Evolutionary conservation across 148 eudicot genomes (phyloP).

Genomic region (Silene uniflora): DNA sequence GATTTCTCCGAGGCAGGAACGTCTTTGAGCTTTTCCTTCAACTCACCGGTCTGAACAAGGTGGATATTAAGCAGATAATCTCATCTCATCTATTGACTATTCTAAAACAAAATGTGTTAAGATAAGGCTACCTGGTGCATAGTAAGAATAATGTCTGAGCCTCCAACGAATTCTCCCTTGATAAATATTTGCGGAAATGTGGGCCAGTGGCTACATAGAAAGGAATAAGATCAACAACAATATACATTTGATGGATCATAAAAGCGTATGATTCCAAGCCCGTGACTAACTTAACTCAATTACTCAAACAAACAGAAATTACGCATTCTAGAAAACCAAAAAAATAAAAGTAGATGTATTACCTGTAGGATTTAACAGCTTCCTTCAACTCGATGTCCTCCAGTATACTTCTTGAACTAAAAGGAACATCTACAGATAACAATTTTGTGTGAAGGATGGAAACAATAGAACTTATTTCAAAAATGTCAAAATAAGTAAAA

Average conservation of each 20-base stretch:
- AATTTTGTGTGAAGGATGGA: too few species aligned
- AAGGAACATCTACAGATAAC: conserved; percentile 57
- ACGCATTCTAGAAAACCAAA: background rate
- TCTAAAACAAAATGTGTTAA: background rate
- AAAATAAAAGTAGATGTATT: background rate
- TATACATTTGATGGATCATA: background rate
- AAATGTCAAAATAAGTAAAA: too few species aligned
- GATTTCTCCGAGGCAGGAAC: conserved; percentile 23
- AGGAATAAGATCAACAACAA: background rate
- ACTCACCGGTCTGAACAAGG: conserved; percentile 44
- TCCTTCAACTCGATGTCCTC: conserved; percentile 82
- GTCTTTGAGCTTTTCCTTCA: conserved; percentile 51
- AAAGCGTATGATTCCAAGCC: background rate
- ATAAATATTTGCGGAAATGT: conserved; percentile 77
- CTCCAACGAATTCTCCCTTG: conserved; percentile 77
- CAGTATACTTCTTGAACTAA: conserved; percentile 79
- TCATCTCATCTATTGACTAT: background rate
- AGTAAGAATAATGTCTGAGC: conserved; percentile 70
- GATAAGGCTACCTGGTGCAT: conserved; percentile 57
- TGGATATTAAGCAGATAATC: background rate
- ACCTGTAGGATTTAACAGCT: conserved; percentile 86
- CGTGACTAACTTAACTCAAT: background rate
- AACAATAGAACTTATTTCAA: too few species aligned
- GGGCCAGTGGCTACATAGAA: conserved; percentile 66
- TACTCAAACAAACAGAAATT: background rate